Evolutionary conservation across 345 rosid species (phyloP).

Genomic region (Euphorbia tirucalli): DNA sequence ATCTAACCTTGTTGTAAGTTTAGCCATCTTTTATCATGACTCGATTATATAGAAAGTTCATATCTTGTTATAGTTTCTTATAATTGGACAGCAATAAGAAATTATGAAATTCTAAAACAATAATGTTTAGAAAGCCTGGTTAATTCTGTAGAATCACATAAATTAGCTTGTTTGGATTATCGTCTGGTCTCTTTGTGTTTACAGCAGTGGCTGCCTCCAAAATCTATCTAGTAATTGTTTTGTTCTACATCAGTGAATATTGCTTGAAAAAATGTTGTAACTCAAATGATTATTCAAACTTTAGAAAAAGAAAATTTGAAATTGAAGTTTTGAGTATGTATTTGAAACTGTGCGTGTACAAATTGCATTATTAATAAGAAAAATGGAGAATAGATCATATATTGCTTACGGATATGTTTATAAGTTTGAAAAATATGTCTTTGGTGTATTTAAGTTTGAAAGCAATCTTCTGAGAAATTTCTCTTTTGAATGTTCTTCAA

Average conservation of each 20-base stretch:
- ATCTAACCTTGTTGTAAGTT: constrained; percentile 36
- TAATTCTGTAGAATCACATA: neutral
- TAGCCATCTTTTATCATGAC: neutral
- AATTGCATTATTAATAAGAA: neutral
- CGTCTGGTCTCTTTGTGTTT: neutral
- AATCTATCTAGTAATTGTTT: too few species aligned
- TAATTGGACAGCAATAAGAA: neutral
- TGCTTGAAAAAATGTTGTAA: neutral
- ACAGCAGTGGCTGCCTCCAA: too few species aligned
- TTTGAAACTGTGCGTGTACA: too few species aligned
- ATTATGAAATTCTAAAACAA: neutral
- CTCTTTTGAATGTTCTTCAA: neutral
- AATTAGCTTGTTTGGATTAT: too few species aligned
- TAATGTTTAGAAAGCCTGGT: neutral
- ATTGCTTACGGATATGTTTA: neutral
- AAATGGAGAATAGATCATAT: neutral
- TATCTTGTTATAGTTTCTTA: neutral
- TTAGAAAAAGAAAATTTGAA: neutral
- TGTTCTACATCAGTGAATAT: neutral
- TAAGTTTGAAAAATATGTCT: neutral
- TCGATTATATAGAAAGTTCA: neutral
- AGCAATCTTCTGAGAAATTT: neutral
- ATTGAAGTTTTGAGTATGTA: neutral
- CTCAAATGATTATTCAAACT: neutral
- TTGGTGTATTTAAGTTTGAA: too few species aligned